Evolutionary conservation across 2,329 filamentous ascomycete species (phyloP).

Genomic region (Rosellinia necatrix): DNA sequence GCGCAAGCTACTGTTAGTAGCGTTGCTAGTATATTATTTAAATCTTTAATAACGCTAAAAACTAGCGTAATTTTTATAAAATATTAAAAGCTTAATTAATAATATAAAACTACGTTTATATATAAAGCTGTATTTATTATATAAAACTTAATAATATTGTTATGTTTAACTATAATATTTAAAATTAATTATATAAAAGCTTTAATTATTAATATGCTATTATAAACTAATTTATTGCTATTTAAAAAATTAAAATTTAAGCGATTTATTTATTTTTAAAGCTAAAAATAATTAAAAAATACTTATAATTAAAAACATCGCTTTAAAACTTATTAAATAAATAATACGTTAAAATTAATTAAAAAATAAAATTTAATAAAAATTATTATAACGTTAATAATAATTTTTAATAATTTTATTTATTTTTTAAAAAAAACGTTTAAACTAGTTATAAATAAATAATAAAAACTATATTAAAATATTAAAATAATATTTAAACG

Average conservation of each 20-base stretch:
- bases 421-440: not conserved
- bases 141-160: not conserved
- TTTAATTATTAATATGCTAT: conserved; percentile 2
- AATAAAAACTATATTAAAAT: conserved; percentile 7
- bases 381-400: conserved; percentile 5
- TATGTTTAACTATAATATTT: conserved; percentile 1
- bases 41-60: conserved; percentile 4
- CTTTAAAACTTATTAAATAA: conserved; percentile 4
- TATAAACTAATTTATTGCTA: conserved; percentile 9
- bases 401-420: conserved; percentile 11
- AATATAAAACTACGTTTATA: not conserved
- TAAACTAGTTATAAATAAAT: conserved; percentile 1
- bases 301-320: not conserved
- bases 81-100: conserved; percentile 5
- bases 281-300: conserved; percentile 13
- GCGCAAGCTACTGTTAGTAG: conserved; percentile 13
- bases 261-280: not conserved
- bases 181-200: not conserved
- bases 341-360: not conserved
- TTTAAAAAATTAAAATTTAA: not conserved
- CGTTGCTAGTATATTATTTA: not conserved
- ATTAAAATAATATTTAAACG: conserved; percentile 1
- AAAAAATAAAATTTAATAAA: conserved; percentile 8
- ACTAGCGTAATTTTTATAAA: conserved; percentile 7
- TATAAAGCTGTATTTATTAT: not conserved